These are phyloP conservation scores for Fistulinella staudtii DNA, from an alignment of 1,284 basidiomycete species.

Conservation along the genomic window DNA sequence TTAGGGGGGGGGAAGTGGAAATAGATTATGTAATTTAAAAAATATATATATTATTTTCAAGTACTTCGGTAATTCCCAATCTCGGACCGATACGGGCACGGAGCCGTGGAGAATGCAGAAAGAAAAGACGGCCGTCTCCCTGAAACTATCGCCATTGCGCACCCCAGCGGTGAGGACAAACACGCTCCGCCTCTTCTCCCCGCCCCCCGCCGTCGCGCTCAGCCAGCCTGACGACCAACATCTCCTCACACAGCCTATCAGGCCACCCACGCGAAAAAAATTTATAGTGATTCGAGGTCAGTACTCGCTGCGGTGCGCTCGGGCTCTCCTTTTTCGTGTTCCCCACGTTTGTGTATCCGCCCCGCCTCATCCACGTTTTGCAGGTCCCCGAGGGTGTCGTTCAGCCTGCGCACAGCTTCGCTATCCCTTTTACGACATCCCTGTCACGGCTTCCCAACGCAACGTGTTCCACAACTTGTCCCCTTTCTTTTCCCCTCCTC, in stretches of 20 bases:
- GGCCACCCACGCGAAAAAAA: too few relatives aligned
- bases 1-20: too few relatives aligned
- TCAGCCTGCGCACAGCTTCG: constrained; percentile 23
- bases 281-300: too few relatives aligned
- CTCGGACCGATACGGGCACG: constrained; percentile 27
- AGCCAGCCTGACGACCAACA: too few relatives aligned
- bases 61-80: too few relatives aligned
- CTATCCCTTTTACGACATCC: constrained; percentile 25
- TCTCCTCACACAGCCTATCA: too few relatives aligned
- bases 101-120: constrained; percentile 15
- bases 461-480: constrained; percentile 15
- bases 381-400: constrained; percentile 21
- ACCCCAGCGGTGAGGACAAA: constrained; percentile 5
- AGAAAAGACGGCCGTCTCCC: constrained; percentile 2
- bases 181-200: too few relatives aligned
- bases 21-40: too few relatives aligned
- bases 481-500: constrained; percentile 16
- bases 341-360: constrained; percentile 28
- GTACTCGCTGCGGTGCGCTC: constrained; percentile 11
- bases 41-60: too few relatives aligned
- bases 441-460: constrained; percentile 19
- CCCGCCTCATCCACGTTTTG: constrained; percentile 25
- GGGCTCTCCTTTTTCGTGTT: too few relatives aligned
- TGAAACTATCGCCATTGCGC: constrained; percentile 12
- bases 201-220: neutral